Base-by-base conservation (phyloP, 2,329 filamentous ascomycete species). In the Cytospora piceae region DNA sequence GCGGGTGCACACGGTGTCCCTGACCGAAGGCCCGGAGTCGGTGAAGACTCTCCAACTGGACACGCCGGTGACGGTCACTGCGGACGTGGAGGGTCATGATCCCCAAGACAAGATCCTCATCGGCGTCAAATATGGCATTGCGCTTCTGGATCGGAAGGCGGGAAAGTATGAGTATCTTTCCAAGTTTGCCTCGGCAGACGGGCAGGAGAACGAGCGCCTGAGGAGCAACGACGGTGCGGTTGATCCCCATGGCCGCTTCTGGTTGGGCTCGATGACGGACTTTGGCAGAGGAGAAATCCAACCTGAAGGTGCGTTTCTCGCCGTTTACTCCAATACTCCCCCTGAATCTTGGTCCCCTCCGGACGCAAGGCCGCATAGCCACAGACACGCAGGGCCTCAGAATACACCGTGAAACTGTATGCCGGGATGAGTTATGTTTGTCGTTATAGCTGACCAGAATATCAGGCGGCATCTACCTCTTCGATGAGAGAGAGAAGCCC, bases 181-280 rank as follows among this genome's bases (percentile, higher is more conserved):
- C 68, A 80, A 76, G 66, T 87, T 86, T 72, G 72, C 75, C 68
- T 76, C 51, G n/a, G 60, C 79, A 51, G 70, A 72, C 37, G 69
- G 72, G 39, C 68, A 64, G 61, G 74, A 76, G 70, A 85, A 81
- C 69, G 79, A 84, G 74, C 78, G 87, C 27, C 81, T 91, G 75
- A 80, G 87, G 64, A 84, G 90, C 76, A 97, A 97, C 74, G 94
- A 97, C 74, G 93, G 93, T 56, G 90, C 88, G 6, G 87, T 92
- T 60, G 93, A 97, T 74, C 88, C 87, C 31, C 84, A 88, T 68
- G 93, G 94, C 37, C 83, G 92, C 39, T 95, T 94, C 78, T 96
- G 92, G 90, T 82, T 93, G 7, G 92, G 93, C 9, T 86, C 86
- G 68, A 96, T 97, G 91, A 95, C 92, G 69, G 92, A 96, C 73